Percentiles rank a stretch among this genome's conserved stretches.
These are phyloP conservation scores for Coemansia sp. DNA, from an alignment of 192 early-diverging fungal species.

Conservation along the genomic window DNA sequence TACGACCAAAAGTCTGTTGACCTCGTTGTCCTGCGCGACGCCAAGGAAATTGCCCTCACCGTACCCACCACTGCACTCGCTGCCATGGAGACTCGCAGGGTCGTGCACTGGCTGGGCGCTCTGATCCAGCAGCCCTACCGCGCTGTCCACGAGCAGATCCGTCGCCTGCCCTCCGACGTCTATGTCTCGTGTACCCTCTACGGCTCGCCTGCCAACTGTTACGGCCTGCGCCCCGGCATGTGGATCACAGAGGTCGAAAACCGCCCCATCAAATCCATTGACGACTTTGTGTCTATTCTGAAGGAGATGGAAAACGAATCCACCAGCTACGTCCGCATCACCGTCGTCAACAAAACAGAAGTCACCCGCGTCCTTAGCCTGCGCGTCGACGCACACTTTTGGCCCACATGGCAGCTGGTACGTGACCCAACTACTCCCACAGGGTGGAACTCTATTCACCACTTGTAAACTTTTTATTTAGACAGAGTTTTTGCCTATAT, in stretches of 20 bases:
- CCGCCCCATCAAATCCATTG: conserved; percentile 56
- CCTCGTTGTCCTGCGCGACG: conserved; percentile 65
- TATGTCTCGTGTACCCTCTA: conserved; percentile 73
- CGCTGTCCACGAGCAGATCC: conserved; percentile 69
- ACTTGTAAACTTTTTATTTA: conserved; percentile 5
- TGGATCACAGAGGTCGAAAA: conserved; percentile 76
- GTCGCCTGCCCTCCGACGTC: conserved; percentile 59
- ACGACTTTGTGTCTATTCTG: conserved; percentile 59
- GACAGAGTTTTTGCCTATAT: conserved; percentile 19
- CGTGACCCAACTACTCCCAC: conserved; percentile 44
- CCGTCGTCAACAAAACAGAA: conserved; percentile 51
- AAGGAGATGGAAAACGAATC: conserved; percentile 30
- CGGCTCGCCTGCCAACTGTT: conserved; percentile 68
- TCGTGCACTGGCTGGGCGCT: conserved; percentile 86
- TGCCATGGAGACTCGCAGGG: conserved; percentile 63
- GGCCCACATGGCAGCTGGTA: conserved; percentile 67
- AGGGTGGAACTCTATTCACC: conserved; percentile 51
- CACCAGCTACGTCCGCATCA: conserved; percentile 43
- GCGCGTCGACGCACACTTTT: conserved; percentile 73
- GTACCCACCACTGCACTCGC: conserved; percentile 63
- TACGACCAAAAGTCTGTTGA: conserved; percentile 57
- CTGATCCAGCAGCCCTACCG: conserved; percentile 73
- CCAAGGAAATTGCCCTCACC: conserved; percentile 59
- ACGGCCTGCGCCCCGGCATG: conserved; percentile 66
- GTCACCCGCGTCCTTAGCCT: conserved; percentile 68